These are phyloP conservation scores for Calonectria leucothoes DNA, from an alignment of 2,329 filamentous ascomycete genomes.

Conservation along the genomic window DNA sequence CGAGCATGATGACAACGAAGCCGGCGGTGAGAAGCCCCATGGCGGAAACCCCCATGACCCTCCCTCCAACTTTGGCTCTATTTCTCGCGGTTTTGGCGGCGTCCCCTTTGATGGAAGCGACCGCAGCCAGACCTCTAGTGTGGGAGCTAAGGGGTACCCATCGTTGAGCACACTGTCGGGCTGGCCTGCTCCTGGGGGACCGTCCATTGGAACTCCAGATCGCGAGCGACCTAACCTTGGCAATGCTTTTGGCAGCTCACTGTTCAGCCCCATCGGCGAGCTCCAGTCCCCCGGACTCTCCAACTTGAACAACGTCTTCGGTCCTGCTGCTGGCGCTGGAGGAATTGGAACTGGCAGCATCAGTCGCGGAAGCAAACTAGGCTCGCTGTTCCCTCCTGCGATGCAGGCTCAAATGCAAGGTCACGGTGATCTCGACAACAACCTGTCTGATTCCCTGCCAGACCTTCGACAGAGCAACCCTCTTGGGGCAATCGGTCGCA, in stretches of 20 bases:
- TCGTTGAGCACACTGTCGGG: conserved; percentile 71
- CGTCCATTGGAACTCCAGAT: conserved; percentile 75
- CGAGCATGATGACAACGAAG: conserved; percentile 71
- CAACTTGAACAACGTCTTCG: conserved; percentile 77
- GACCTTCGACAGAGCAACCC: conserved; percentile 72
- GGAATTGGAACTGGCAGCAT: conserved; percentile 72
- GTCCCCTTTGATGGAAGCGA: conserved; percentile 79
- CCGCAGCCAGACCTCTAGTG: conserved; percentile 92
- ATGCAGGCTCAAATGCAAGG: conserved; percentile 93
- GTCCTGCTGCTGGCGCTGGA: conserved; percentile 67
- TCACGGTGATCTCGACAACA: conserved; percentile 72
- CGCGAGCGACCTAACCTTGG: conserved; percentile 68
- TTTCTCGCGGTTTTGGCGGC: conserved; percentile 63
- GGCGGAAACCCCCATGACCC: conserved; percentile 55
- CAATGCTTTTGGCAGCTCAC: conserved; percentile 79
- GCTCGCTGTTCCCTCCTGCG: conserved; percentile 85
- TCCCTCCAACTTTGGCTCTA: conserved; percentile 63
- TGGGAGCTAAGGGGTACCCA: conserved; percentile 79
- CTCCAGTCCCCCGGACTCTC: conserved; percentile 80
- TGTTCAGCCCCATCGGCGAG: conserved; percentile 83
- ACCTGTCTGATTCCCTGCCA: conserved; percentile 65
- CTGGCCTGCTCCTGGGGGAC: conserved; percentile 67
- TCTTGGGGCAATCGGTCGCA: conserved; percentile 75
- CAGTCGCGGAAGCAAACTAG: conserved; percentile 83
- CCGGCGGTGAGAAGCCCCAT: conserved; percentile 58